These are phyloP conservation scores for Exophiala bonariae DNA, from an alignment of 2,329 filamentous ascomycete species.

Conservation along the genomic window DNA sequence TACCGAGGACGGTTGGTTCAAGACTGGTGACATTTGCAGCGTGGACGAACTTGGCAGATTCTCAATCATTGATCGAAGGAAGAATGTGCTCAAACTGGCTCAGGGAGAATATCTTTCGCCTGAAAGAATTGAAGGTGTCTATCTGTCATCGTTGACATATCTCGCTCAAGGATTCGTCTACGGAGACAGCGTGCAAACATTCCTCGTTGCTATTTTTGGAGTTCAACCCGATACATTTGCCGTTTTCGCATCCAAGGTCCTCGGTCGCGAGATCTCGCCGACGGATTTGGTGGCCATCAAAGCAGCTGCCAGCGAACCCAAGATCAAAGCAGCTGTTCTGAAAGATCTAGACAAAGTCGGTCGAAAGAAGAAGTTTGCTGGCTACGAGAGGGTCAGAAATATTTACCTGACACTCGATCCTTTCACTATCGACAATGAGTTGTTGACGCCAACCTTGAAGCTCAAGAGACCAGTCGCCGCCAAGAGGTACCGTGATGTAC, in stretches of 20 bases:
- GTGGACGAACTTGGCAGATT: constrained; percentile 85
- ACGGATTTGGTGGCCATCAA: constrained; percentile 68
- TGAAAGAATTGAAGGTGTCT: constrained; percentile 94
- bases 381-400: constrained; percentile 79
- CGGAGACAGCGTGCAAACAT: constrained; percentile 79
- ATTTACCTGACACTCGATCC: constrained; percentile 78
- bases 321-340: constrained; percentile 72
- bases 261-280: constrained; percentile 65
- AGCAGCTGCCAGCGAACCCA: constrained; percentile 65
- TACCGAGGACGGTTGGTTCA: constrained; percentile 92
- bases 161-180: constrained; percentile 84
- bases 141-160: constrained; percentile 76
- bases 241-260: constrained; percentile 72
- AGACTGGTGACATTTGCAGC: constrained; percentile 86
- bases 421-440: constrained; percentile 89
- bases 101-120: constrained; percentile 98
- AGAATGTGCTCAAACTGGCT: constrained; percentile 98
- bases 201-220: constrained; percentile 83
- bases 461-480: constrained; percentile 68
- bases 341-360: constrained; percentile 77
- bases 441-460: constrained; percentile 64
- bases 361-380: constrained; percentile 84
- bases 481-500: constrained; percentile 58
- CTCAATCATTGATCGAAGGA: constrained; percentile 91
- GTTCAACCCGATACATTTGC: constrained; percentile 84